Percentiles rank a stretch among this genome's conserved stretches.
Evolutionary conservation across 2,329 filamentous ascomycete genomes (phyloP).

Genomic region (Colletotrichum trifolii): DNA sequence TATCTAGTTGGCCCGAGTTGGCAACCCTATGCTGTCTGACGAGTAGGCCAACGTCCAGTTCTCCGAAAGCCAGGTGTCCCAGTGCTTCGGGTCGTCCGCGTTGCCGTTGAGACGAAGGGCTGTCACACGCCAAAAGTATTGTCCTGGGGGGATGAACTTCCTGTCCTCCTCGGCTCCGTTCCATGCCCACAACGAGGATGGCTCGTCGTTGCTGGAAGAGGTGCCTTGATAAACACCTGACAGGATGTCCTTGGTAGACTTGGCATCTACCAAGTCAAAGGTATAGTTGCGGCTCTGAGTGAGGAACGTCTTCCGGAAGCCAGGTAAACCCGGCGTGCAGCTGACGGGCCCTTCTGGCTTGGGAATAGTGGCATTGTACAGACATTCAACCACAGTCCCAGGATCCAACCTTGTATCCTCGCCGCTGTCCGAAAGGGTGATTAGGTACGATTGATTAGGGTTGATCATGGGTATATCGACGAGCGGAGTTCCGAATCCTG

Average conservation of each 20-base stretch:
- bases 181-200: slow-evolving; percentile 8
- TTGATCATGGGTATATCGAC: background rate
- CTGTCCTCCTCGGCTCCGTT: slow-evolving; percentile 8
- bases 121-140: background rate
- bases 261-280: background rate
- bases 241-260: background rate
- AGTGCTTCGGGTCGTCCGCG: background rate
- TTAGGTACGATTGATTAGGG: background rate
- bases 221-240: background rate
- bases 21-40: slow-evolving; percentile 4
- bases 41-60: slow-evolving; percentile 2
- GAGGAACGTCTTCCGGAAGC: background rate
- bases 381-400: background rate
- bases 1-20: background rate
- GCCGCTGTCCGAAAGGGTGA: background rate
- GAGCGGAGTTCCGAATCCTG: background rate
- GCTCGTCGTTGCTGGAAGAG: background rate
- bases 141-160: background rate
- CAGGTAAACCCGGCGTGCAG: background rate
- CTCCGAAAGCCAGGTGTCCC: slow-evolving; percentile 8
- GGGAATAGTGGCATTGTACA: background rate
- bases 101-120: background rate
- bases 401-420: background rate
- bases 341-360: background rate
- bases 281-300: background rate